Evolutionary conservation across 164 flowering plant genomes (phyloP).

Genomic region (Kalanchoe fedtschenkoi): DNA sequence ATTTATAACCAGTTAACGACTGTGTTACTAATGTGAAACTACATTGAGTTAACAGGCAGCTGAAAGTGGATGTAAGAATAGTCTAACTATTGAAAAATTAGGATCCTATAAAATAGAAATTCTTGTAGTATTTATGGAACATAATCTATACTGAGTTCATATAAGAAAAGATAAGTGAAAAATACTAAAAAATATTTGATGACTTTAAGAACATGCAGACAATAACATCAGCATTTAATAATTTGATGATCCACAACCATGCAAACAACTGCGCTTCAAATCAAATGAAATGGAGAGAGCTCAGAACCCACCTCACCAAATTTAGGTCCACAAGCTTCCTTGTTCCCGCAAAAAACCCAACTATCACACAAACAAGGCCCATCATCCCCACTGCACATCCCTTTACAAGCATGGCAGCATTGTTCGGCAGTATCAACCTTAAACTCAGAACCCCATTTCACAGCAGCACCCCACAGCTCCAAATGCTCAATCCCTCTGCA

Average conservation of each 20-base stretch:
- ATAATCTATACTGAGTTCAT: too few species aligned
- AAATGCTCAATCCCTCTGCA: slow-evolving; percentile 63
- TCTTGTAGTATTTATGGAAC: too few species aligned
- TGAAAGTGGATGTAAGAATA: too few species aligned
- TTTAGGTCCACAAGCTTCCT: slow-evolving; percentile 9
- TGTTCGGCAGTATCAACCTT: slow-evolving; percentile 56
- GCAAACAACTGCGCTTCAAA: background rate
- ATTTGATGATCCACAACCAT: background rate
- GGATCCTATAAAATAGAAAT: too few species aligned
- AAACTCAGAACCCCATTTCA: slow-evolving; percentile 89
- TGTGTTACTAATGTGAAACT: too few species aligned
- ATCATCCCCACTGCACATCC: slow-evolving; percentile 65
- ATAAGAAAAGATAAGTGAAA: too few species aligned
- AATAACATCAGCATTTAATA: background rate
- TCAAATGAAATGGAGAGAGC: background rate
- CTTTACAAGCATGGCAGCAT: slow-evolving; percentile 83
- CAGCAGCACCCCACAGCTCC: slow-evolving; percentile 96
- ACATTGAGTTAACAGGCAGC: too few species aligned
- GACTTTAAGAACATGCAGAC: background rate
- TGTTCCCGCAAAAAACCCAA: slow-evolving; percentile 49
- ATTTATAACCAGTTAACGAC: too few species aligned
- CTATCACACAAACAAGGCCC: slow-evolving; percentile 88
- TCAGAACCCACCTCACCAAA: slow-evolving; percentile 11
- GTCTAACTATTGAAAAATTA: too few species aligned
- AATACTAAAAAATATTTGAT: too few species aligned